Evolutionary conservation across 805 yeast species (phyloP), one percentile per base, ranked within the genome.

Genomic region (Kregervanrija delftensis): DNA sequence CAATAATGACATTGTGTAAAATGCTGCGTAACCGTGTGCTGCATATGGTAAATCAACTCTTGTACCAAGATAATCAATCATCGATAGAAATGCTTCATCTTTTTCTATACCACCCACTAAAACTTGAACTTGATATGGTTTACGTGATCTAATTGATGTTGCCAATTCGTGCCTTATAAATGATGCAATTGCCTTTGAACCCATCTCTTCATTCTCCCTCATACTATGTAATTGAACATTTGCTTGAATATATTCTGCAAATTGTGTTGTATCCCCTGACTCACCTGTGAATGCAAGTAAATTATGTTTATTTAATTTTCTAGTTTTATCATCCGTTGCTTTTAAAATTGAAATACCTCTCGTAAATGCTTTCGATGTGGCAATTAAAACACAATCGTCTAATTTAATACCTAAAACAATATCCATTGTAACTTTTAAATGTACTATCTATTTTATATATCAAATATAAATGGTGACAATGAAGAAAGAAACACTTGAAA

Each of bases 11-110:
- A 88, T 76, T 31, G 96, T 81, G 64, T 93, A 93, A 66, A 91
- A 93, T 1, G 95, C 96, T n/a, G 98, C 96, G 60, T 93, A 93
- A 11, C 99, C 99, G 63, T 93, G 99, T 2, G 98, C 98, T 13
- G 95, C 96, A 61, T 93, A 93, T 12, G 99, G 98, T 47, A 93
- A 72, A 49, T 83, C 87, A 12, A 83, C 95, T 53, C 83, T 79
- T 2, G 99, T 86, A 8, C 99, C 99, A 52, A 93, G 69, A 64
- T 93, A 93, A 63, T 93, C 99, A 53, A 93, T 85, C 83, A 91
- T 88, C 59, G 85, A 82, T 57, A 93, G 73, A 42, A 76, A 69
- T 35, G 97, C 88, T 36, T 58, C 63, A 8, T 49, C 50, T 13
- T 57, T 56, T 30, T 55, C 50, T 61, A 72, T 81, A 10, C 98